Conservation (phyloP, 2,329 filamentous ascomycete genomes). For the Apiospora pterosperma region DNA sequence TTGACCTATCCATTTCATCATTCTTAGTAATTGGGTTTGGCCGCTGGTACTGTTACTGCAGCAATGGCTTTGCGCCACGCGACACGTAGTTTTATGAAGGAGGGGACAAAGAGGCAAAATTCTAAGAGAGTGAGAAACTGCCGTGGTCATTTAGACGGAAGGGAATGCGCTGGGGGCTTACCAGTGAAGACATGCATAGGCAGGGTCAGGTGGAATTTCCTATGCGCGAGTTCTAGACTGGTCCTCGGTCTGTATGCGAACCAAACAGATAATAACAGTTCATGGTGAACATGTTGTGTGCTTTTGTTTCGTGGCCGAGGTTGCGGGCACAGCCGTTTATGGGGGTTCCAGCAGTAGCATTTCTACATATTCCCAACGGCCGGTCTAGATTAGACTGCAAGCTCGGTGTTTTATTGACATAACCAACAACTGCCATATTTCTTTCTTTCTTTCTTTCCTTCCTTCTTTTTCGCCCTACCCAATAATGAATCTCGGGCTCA, state of each 20-base stretch:
- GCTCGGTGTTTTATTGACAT: not conserved
- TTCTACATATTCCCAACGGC: not conserved
- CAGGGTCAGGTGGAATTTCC: not conserved
- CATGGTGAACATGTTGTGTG: not conserved
- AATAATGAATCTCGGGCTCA: not conserved
- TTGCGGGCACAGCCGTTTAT: not conserved
- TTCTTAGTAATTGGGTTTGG: slow-evolving; percentile 8
- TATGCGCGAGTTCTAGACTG: not conserved
- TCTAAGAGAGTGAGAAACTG: not conserved
- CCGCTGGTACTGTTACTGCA: not conserved
- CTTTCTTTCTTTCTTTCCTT: not conserved
- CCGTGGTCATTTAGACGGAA: not conserved
- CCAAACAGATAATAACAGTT: not conserved
- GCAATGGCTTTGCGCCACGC: not conserved
- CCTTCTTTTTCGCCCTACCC: not conserved
- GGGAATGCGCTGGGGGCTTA: not conserved
- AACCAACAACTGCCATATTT: not conserved
- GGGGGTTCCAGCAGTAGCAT: too few species aligned
- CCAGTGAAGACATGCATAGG: not conserved
- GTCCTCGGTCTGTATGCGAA: not conserved
- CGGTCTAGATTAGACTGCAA: not conserved
- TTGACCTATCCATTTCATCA: slow-evolving; percentile 24
- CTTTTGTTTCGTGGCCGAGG: not conserved
- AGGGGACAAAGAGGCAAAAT: not conserved
- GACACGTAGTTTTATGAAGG: not conserved